Base-by-base conservation (phyloP, 2,329 filamentous ascomycete species). In the Colletotrichum lini region DNA sequence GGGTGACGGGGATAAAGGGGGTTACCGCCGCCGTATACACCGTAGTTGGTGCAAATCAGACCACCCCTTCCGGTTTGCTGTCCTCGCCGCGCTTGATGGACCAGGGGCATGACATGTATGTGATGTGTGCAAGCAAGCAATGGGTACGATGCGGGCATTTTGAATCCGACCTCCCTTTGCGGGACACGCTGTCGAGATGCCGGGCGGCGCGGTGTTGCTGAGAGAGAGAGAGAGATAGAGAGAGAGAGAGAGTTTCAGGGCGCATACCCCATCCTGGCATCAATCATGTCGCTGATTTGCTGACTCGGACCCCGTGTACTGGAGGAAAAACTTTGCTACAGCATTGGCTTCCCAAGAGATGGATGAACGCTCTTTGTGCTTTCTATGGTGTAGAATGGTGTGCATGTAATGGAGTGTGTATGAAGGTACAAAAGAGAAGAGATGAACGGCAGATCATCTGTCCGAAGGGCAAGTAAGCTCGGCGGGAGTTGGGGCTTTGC, bases 41-140 rank as follows among this genome's bases (percentile, higher is more conserved):
- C 8, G 52, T 54, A 40, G 9, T 21, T 56, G 53, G 35, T 42
- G 53, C 40, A 44, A 59, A 59, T 59, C 56, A 59, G 56, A 59
- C 56, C 56, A 59, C 40, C 16, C 38, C 38, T 50, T 44, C 16
- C 56, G 52, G 52, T 21, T 38, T 38, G 16, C 18, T 18, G 52
- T 38, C 15, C 13, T 21, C 8, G 15, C 53, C 15, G 18, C 35
- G 30, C 35, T 12, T 23, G n/a, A n/a, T 21, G 40, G 30, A 23
- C 35, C 35, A 16, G 53, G 53, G 30, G 30, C 30, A 35, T 35
- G 30, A 35, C 30, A 35, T 35, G 53, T 56, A 40, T 23, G 53
- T 6, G 53, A 56, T 56, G 53, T n/a, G 53, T 35, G 30, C 30
- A 8, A 35, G 30, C 30, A 8, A 35, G 30, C 8, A 8, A 35